Percentiles rank a stretch among this genome's conserved stretches.
Evolutionary conservation across 768 basidiomycete species (phyloP).

Genomic region (Mycena rosella): DNA sequence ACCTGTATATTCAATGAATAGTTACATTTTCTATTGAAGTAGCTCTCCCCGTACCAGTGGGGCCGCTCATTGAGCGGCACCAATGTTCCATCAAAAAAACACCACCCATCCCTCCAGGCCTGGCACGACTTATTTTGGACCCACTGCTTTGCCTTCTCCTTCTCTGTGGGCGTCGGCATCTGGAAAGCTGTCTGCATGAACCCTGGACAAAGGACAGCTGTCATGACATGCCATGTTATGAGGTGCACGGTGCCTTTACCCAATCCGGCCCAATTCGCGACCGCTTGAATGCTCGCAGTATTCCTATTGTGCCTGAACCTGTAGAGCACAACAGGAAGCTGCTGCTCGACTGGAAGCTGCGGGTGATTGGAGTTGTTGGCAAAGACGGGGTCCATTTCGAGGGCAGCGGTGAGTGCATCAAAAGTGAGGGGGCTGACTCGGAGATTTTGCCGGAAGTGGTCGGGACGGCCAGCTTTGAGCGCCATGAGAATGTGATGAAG

Average conservation of each 20-base stretch:
- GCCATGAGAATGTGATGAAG: no score
- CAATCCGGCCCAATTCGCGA: conserved; percentile 54
- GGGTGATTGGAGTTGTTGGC: no score
- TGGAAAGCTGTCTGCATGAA: conserved; percentile 44
- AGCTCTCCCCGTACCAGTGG: no score
- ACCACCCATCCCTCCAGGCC: conserved; percentile 52
- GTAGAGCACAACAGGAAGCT: no score
- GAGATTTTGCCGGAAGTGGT: conserved; percentile 47
- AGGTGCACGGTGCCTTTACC: conserved; percentile 47
- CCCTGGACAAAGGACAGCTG: conserved; percentile 41
- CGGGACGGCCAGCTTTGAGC: conserved; percentile 39
- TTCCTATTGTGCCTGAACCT: no score
- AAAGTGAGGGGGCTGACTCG: conserved; percentile 50
- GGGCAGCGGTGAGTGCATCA: conserved; percentile 42
- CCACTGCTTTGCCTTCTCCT: conserved; percentile 54
- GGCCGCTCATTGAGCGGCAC: no score
- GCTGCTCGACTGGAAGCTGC: no score
- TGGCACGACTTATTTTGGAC: conserved; percentile 48
- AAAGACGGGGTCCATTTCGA: conserved; percentile 45
- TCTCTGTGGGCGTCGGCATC: conserved; percentile 47
- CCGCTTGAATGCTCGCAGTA: conserved; percentile 40
- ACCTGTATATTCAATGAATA: conserved; percentile 55
- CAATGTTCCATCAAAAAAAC: no score
- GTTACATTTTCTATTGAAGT: conserved; percentile 54
- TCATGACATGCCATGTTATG: conserved; percentile 42